A percentile compares a stretch with the other conserved stretches of the same genome.
Conservation (phyloP, 2,329 filamentous ascomycete species). For the Cladosporium velox region DNA sequence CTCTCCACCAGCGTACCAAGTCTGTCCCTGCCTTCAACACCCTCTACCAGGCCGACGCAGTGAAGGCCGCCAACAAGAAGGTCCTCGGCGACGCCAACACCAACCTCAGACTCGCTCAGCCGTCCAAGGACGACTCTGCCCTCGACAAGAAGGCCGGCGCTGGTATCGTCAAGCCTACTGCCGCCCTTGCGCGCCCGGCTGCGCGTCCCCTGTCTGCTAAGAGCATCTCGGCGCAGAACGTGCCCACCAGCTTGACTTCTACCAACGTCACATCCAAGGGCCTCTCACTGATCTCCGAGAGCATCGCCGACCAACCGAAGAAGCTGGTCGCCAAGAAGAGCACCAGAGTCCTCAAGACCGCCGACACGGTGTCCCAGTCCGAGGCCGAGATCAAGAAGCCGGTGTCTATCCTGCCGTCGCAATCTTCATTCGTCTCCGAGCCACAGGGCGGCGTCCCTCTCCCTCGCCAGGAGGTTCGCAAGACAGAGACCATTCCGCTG, state of each 20-base stretch:
- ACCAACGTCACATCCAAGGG: conserved; percentile 36
- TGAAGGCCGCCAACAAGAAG: conserved; percentile 69
- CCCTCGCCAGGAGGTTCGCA: conserved; percentile 29
- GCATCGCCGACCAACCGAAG: conserved; percentile 26
- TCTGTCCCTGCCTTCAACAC: conserved; percentile 67
- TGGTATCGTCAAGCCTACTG: conserved; percentile 45
- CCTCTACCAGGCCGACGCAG: conserved; percentile 51
- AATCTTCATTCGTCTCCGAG: not conserved
- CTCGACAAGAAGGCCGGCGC: conserved; percentile 48
- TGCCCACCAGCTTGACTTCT: conserved; percentile 24
- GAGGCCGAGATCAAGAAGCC: conserved; percentile 17
- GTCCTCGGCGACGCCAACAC: conserved; percentile 37
- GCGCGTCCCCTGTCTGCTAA: conserved; percentile 55
- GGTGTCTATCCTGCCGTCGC: not conserved
- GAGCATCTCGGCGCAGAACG: conserved; percentile 41
- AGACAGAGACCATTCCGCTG: conserved; percentile 33
- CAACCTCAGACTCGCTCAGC: conserved; percentile 36
- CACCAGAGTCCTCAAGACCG: conserved; percentile 36
- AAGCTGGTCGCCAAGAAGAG: conserved; percentile 39
- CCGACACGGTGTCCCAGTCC: conserved; percentile 19
- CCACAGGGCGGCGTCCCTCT: conserved; percentile 18
- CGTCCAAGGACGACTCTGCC: conserved; percentile 59
- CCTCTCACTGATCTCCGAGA: conserved; percentile 16
- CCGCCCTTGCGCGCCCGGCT: conserved; percentile 55
- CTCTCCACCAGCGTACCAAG: conserved; percentile 79